Evolutionary conservation across 129 eudicot species (phyloP), one percentile per base, ranked within the genome.

Genomic region (Smallanthus sonchifolius): DNA sequence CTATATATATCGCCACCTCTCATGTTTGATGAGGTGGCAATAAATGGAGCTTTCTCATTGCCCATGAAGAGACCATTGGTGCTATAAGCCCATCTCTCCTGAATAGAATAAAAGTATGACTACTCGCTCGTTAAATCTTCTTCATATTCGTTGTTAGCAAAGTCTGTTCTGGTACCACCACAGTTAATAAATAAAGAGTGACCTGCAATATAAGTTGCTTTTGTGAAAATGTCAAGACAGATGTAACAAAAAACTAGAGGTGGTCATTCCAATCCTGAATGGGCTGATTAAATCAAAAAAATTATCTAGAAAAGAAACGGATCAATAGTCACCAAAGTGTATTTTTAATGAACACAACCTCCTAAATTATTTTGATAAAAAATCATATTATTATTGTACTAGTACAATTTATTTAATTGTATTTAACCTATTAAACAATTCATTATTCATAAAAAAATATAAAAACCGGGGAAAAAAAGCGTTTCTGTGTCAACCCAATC

Each of bases 11-110:
- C 83, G 6, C 85, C 78, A 67, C 77, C 79, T 15, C 61, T 51
- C 56, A 84, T 73, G 30, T 48, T 71, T 42, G 72, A 32, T 13
- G 71, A 10, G 13, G 61, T 54, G 37, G 80, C 75, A 6, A 54
- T 15, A 42, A 66, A 92, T 39, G 17, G 63, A 19, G 83, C 82
- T 3, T n/a, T 17, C 9, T 75, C 83, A 15, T 70, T 69, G 19
- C 67, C 86, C 83, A 89, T 10, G 84, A 65, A 92, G 14, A 59
- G 61, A 47, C 97, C 97, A 8, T 81, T 79, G 73, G 91, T 89
- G 79, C 89, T 89, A 63, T 80, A 92, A 55, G 91, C 97, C 97
- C 97, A 92, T 72, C 66, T 78, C 17, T 75, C 88, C 14, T 76
- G 56, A 49, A 30, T 15, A 10, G 84, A 38, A 38, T 32, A 69